Evolutionary conservation across 108 stramenopile species (phyloP).

Genomic region (Fragilaria radians): DNA sequence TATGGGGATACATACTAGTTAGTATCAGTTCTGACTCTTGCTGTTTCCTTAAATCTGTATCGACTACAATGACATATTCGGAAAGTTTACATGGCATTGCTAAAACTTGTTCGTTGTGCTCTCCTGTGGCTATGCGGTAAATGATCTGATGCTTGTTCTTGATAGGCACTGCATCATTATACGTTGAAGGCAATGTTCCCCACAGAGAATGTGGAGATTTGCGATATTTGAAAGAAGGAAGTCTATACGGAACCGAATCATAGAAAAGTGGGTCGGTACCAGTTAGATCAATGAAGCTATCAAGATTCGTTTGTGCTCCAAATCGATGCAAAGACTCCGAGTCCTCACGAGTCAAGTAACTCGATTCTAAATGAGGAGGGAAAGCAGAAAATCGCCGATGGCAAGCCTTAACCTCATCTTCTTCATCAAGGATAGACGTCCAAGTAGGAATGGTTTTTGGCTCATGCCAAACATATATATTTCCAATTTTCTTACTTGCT

Average conservation of each 20-base stretch:
- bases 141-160: constrained; percentile 36
- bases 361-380: constrained; percentile 70
- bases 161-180: constrained; percentile 25
- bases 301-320: constrained; percentile 26
- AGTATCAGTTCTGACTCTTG: constrained; percentile 65
- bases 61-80: constrained; percentile 56
- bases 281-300: constrained; percentile 40
- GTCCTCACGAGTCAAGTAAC: constrained; percentile 72
- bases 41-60: constrained; percentile 82
- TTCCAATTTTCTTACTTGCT: constrained; percentile 52
- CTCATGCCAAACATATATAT: constrained; percentile 65
- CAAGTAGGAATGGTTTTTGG: constrained; percentile 71
- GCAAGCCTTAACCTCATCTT: constrained; percentile 28
- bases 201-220: constrained; percentile 87
- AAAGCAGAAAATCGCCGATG: constrained; percentile 56
- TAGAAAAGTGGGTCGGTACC: constrained; percentile 75
- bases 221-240: constrained; percentile 50
- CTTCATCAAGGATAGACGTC: constrained; percentile 28
- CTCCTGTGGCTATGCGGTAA: constrained; percentile 30
- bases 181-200: constrained; percentile 67
- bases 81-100: constrained; percentile 22
- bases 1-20: constrained; percentile 59
- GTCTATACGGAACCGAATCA: constrained; percentile 51
- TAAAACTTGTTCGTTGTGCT: constrained; percentile 4
- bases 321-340: constrained; percentile 50